Conservation (phyloP, 192 early-diverging fungal species). For the Geranomyces michiganensis region DNA sequence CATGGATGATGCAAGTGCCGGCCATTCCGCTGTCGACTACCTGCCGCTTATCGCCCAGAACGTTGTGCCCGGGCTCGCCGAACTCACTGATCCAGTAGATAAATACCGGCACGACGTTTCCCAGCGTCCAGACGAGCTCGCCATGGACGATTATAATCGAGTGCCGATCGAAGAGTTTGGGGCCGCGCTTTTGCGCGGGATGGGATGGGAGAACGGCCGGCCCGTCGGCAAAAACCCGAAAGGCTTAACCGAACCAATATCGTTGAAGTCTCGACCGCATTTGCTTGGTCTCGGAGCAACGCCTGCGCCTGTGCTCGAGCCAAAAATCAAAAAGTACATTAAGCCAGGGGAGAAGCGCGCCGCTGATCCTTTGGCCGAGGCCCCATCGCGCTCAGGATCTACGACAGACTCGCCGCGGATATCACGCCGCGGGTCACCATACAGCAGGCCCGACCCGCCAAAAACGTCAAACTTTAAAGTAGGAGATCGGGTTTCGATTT, state of each 20-base stretch:
- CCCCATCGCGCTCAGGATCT: background rate
- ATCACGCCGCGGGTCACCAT: background rate
- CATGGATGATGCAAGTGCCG: background rate
- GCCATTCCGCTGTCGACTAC: background rate
- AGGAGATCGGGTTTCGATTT: constrained; percentile 23
- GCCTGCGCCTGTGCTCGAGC: constrained; percentile 50
- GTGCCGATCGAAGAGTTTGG: constrained; percentile 92
- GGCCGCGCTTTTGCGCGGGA: constrained; percentile 79
- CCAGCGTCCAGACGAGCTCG: constrained; percentile 61
- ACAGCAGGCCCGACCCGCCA: background rate
- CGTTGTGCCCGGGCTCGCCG: constrained; percentile 47
- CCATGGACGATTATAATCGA: constrained; percentile 76
- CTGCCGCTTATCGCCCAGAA: constrained; percentile 52
- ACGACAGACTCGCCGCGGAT: background rate
- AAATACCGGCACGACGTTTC: constrained; percentile 66
- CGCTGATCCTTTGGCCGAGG: constrained; percentile 1
- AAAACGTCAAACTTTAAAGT: background rate
- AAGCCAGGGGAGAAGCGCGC: constrained; percentile 36
- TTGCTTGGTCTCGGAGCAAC: constrained; percentile 85
- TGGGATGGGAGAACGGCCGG: constrained; percentile 84
- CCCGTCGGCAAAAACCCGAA: constrained; percentile 55
- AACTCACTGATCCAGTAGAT: constrained; percentile 52
- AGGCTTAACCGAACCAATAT: constrained; percentile 34
- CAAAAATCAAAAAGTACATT: constrained; percentile 51
- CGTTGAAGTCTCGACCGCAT: constrained; percentile 63